phyloP scores from a whole-genome alignment of 1,284 basidiomycete genomes.

The Boletus austroedulis region DNA sequence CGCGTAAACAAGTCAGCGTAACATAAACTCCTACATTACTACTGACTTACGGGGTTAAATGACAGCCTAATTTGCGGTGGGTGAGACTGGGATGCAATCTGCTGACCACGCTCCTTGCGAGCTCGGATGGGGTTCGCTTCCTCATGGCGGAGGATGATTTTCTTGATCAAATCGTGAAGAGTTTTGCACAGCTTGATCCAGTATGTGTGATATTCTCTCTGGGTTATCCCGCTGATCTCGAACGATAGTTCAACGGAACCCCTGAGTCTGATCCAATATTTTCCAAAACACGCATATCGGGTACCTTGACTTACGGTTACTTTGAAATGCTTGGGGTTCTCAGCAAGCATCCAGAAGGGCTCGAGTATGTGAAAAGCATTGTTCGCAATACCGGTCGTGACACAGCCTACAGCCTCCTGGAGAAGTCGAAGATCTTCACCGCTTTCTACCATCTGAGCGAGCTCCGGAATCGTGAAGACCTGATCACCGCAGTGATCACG shows the following conservation, averaged over 20 bases:
- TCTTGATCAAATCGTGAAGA: conserved; percentile 80
- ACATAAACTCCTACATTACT: neutral
- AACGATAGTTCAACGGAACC: conserved; percentile 58
- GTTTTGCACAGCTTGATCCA: conserved; percentile 90
- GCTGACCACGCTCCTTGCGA: conserved; percentile 80
- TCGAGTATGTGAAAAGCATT: conserved; percentile 66
- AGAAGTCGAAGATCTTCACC: conserved; percentile 91
- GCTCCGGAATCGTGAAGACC: conserved; percentile 84
- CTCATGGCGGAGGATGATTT: conserved; percentile 83
- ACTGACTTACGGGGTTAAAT: neutral
- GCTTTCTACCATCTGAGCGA: conserved; percentile 94
- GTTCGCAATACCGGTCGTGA: conserved; percentile 6
- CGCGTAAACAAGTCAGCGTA: conserved; percentile 60
- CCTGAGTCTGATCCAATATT: conserved; percentile 80
- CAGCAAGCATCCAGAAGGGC: conserved; percentile 84
- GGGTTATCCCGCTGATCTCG: conserved; percentile 2
- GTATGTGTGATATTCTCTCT: conserved; percentile 44
- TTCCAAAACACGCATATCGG: conserved; percentile 78
- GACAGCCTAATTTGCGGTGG: conserved; percentile 75
- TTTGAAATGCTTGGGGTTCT: conserved; percentile 94
- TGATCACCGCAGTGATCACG: conserved; percentile 88
- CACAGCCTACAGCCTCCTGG: conserved; percentile 62
- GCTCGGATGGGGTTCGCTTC: conserved; percentile 81
- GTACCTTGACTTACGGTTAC: conserved; percentile 88
- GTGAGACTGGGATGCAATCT: conserved; percentile 82